Evolutionary conservation across 306 rosid species (phyloP).

Genomic region (Hippophae gyantsensis): DNA sequence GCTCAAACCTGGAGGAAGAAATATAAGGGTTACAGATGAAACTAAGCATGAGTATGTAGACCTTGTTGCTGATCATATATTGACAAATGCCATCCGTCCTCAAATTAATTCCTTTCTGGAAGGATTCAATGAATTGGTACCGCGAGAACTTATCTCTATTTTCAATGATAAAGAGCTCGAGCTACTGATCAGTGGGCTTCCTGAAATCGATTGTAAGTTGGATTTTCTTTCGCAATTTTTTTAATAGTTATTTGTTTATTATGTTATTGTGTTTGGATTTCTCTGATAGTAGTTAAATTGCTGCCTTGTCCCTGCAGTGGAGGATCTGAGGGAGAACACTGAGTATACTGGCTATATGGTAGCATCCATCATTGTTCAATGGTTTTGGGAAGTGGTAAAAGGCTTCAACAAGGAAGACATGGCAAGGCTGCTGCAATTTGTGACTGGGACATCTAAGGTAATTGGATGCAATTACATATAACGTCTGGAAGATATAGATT

Average conservation of each 20-base stretch:
- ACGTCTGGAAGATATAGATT: too few relatives aligned
- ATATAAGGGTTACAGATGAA: slow-evolving; percentile 93
- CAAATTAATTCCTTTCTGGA: slow-evolving; percentile 82
- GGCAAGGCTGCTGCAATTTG: slow-evolving; percentile 98
- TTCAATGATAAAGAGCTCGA: slow-evolving; percentile 97
- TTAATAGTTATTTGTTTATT: neutral
- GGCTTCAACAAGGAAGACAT: slow-evolving; percentile 91
- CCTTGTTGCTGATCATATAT: slow-evolving; percentile 87
- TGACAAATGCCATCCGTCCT: slow-evolving; percentile 95
- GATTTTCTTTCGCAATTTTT: neutral
- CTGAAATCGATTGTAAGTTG: slow-evolving; percentile 93
- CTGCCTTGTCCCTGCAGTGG: slow-evolving; percentile 57
- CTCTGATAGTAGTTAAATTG: slow-evolving; percentile 17
- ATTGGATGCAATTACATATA: neutral
- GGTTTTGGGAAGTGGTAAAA: slow-evolving; percentile 98
- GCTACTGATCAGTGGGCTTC: slow-evolving; percentile 98
- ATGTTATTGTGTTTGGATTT: slow-evolving; percentile 1
- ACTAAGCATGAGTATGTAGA: slow-evolving; percentile 97
- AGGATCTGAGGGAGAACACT: slow-evolving; percentile 76
- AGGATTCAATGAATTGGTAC: slow-evolving; percentile 79
- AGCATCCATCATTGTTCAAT: slow-evolving; percentile 80
- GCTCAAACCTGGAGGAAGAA: slow-evolving; percentile 98
- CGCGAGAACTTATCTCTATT: slow-evolving; percentile 70
- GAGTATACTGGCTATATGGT: slow-evolving; percentile 92
- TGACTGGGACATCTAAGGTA: slow-evolving; percentile 99